These are phyloP conservation scores for Paramecium primaurelia DNA, from an alignment of 73 alveolate genomes.

Conservation along the genomic window DNA sequence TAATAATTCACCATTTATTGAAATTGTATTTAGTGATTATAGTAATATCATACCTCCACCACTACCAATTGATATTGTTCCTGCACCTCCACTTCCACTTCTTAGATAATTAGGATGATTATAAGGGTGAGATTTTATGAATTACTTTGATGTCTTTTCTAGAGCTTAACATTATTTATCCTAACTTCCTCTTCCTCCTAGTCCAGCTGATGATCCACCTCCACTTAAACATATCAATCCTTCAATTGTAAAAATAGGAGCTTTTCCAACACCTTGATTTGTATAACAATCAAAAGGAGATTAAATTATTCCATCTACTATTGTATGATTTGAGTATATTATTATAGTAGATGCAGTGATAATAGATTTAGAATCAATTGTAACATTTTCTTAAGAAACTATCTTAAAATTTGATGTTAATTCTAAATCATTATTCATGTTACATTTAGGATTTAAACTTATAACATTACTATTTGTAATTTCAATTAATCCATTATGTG, in stretches of 20 bases:
- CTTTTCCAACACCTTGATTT: background rate
- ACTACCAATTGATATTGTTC: background rate
- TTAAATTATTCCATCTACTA: background rate
- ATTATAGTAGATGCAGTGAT: background rate
- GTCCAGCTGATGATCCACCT: background rate
- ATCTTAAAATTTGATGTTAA: background rate
- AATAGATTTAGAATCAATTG: background rate
- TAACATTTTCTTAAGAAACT: background rate
- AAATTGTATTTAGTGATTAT: background rate
- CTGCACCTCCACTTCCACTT: background rate
- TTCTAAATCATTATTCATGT: background rate
- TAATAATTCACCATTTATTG: background rate
- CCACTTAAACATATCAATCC: background rate
- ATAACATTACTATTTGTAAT: background rate
- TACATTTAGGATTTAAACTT: background rate
- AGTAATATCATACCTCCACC: slow-evolving; percentile 43
- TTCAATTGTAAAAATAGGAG: background rate
- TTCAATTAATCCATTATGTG: background rate
- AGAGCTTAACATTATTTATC: background rate
- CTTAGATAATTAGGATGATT: background rate
- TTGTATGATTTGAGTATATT: background rate
- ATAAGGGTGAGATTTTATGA: background rate
- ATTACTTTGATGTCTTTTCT: background rate
- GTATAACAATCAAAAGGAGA: background rate
- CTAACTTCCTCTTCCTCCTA: background rate